A percentile compares a stretch with the other conserved stretches of the same genome.
Conservation (phyloP, 2,329 filamentous ascomycete species). For the Neopestalotiopsis clavispora region DNA sequence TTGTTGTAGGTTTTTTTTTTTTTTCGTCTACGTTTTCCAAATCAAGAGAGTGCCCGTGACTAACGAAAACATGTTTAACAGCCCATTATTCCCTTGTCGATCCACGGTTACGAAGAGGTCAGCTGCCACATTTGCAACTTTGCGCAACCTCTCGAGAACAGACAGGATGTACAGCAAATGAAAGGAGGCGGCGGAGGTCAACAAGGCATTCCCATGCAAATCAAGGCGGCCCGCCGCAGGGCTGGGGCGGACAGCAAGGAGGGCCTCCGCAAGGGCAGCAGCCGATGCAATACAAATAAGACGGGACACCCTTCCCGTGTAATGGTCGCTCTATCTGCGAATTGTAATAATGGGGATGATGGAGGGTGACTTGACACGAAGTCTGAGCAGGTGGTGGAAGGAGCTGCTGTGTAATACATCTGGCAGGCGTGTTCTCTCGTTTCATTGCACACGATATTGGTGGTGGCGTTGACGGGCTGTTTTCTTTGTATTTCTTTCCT, state of each 20-base stretch:
- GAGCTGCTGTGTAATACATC: neutral
- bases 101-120: conserved; percentile 71
- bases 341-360: neutral
- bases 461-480: neutral
- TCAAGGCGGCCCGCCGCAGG: conserved; percentile 38
- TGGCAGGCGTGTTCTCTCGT: neutral
- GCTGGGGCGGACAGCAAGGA: conserved; percentile 31
- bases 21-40: neutral
- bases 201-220: conserved; percentile 41
- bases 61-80: conserved; percentile 31
- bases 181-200: conserved; percentile 42
- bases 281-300: conserved; percentile 20
- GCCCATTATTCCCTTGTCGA: conserved; percentile 74
- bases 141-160: conserved; percentile 66
- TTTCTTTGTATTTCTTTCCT: neutral
- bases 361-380: neutral
- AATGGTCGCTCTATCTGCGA: neutral
- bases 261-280: conserved; percentile 21
- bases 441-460: neutral
- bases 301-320: neutral
- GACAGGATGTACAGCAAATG: conserved; percentile 61
- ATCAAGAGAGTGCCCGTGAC: neutral
- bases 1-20: conserved; percentile 57
- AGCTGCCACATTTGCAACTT: conserved; percentile 79
- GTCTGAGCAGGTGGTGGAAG: neutral